Percentiles rank a stretch among this genome's conserved stretches.
These are phyloP conservation scores for Diaporthe velutina DNA, from an alignment of 2,329 filamentous ascomycete genomes.

Conservation along the genomic window DNA sequence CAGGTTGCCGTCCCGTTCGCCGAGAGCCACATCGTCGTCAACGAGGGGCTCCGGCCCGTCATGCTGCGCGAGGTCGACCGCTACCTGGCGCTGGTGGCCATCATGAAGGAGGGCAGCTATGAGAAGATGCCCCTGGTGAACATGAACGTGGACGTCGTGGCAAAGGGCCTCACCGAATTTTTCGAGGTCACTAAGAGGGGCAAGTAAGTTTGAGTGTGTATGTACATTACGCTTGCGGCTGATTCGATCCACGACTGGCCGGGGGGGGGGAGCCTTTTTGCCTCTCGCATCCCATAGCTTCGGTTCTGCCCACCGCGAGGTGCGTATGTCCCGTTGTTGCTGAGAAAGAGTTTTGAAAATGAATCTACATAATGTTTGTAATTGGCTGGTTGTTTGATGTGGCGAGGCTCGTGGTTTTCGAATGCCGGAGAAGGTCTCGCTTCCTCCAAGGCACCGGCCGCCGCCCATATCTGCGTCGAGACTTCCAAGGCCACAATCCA, in stretches of 20 bases:
- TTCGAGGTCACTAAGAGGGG: conserved; percentile 78
- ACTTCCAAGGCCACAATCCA: not conserved
- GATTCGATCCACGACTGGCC: conserved; percentile 7
- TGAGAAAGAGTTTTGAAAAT: not conserved
- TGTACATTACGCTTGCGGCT: not conserved
- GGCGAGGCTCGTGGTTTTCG: conserved; percentile 4
- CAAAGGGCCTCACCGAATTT: conserved; percentile 82
- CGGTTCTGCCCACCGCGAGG: not conserved
- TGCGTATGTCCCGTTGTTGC: not conserved
- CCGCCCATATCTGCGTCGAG: not conserved
- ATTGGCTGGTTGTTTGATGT: not conserved
- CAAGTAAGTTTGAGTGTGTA: conserved; percentile 46
- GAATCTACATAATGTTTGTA: conserved; percentile 16
- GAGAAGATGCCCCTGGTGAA: conserved; percentile 86
- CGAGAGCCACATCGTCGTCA: conserved; percentile 77
- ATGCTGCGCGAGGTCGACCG: conserved; percentile 78
- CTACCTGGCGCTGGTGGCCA: conserved; percentile 84
- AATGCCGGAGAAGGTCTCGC: conserved; percentile 2
- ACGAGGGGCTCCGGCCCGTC: conserved; percentile 73
- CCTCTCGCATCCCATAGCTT: not conserved
- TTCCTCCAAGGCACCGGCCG: not conserved
- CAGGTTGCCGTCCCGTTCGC: conserved; percentile 75
- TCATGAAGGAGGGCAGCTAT: conserved; percentile 88
- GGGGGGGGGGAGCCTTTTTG: not conserved
- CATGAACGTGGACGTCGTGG: conserved; percentile 87